Evolutionary conservation across 805 yeast species (phyloP).

Genomic region (Dipodascopsis tothii): DNA sequence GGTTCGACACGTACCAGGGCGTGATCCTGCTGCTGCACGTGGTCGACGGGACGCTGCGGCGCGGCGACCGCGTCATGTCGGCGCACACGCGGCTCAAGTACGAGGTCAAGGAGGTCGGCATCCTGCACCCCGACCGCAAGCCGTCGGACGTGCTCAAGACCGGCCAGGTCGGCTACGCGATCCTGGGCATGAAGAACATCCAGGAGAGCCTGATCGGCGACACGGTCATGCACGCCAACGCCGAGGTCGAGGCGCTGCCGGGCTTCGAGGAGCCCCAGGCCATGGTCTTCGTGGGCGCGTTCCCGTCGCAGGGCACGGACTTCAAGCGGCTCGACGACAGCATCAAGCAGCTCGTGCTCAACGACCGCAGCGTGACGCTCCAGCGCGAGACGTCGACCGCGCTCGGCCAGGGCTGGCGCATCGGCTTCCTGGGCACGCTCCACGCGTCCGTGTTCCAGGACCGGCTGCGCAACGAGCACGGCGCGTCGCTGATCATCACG

Average conservation of each 20-base stretch:
- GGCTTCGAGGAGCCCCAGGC: conserved; percentile 97
- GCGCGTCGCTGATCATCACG: conserved; percentile 82
- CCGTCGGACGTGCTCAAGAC: conserved; percentile 60
- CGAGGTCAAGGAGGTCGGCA: conserved; percentile 88
- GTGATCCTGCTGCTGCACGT: conserved; percentile 78
- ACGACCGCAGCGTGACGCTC: conserved; percentile 84
- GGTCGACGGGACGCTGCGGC: conserved; percentile 71
- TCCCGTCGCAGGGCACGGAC: conserved; percentile 90
- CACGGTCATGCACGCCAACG: conserved; percentile 56
- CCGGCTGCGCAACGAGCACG: conserved; percentile 85
- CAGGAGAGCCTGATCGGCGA: conserved; percentile 87
- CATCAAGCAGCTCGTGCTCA: conserved; percentile 76
- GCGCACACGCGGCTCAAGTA: conserved; percentile 70
- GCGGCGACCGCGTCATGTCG: conserved; percentile 68
- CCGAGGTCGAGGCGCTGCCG: conserved; percentile 65
- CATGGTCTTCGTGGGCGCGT: conserved; percentile 95
- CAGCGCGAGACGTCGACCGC: conserved; percentile 90
- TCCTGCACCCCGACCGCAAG: conserved; percentile 84
- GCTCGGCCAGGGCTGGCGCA: conserved; percentile 94
- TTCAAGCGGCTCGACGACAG: conserved; percentile 85
- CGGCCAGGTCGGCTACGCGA: conserved; percentile 90
- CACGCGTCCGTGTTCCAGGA: conserved; percentile 95
- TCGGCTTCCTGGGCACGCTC: conserved; percentile 87
- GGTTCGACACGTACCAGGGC: conserved; percentile 92
- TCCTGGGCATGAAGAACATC: conserved; percentile 90